Evolutionary conservation across 257 asterid genomes (phyloP), one percentile per base, ranked within the genome.

Genomic region (Primulina tabacum): DNA sequence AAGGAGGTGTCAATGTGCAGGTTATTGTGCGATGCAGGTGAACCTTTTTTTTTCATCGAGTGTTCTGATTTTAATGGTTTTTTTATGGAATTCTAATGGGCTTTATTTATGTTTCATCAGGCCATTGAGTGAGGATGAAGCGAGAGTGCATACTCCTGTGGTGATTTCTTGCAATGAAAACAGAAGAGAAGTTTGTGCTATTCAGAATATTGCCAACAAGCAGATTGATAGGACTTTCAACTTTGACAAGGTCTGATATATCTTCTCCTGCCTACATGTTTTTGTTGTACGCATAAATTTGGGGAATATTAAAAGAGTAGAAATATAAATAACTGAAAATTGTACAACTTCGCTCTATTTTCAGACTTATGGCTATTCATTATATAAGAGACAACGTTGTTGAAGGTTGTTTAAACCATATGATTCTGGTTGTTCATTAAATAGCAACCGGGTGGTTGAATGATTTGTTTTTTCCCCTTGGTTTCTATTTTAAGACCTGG

Each of bases 11-110:
- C 7, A 90, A 90, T 79, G 96, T 93, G n/a, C 97, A 90, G 82
- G 98, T 93, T 76, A 86, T 93, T 75, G 90, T 93, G 10, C 88
- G 98, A 26, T 93, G 98, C 98, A 93, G 97, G 97, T 90, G 66
- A 53, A 79, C 64, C 43, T 21, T 26, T 38, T 32, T 63, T 26
- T 24, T 53, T 24, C 24, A 24, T 8, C 2, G 24, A 4, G 20
- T 18, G 26, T 10, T 37, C 35, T 21, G 7, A 38, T 73, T 53
- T 65, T 20, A 37, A 52, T 65, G 60, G 71, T 61, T 64, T 16
- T 40, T 21, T 5, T 16, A 4, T 33, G 17, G 63, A 12, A 8
- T 37, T 33, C 24, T 61, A 11, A 64, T 18, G 66, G 17, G 47
- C 20, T 26, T 7, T 61, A 18, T 6, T 16, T 52, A 24, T 11